Base-by-base conservation (phyloP, 1,284 basidiomycete genomes). In the Cryptococcus neoformans region DNA sequence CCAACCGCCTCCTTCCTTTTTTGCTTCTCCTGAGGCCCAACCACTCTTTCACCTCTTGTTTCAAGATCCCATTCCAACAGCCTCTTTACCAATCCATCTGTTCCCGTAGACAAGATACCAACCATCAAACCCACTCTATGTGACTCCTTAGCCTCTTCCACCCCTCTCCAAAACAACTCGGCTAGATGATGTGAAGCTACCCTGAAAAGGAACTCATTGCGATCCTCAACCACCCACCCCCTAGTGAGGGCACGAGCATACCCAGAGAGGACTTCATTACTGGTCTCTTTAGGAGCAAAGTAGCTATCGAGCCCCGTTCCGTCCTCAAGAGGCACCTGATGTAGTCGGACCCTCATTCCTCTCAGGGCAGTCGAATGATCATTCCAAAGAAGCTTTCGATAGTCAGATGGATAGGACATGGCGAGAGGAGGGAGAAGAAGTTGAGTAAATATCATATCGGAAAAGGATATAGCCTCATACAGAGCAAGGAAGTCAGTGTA, bases 391-490 rank as follows among this genome's bases (percentile, higher is more conserved):
- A 88, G 83, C 60, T 85, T 86, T 50, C 94, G 85, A 70, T 92
- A 97, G 78, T 98, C 94, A 16, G 80, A 57, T 1, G 90, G 80
- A 72, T 92, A 92, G n/a, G 78, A 75, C 60, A 76, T 77, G 2
- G 89, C 81, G 3, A 86, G 81, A 0, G 91, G 88, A 0, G 87
- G 84, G 6, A 95, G 80, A n/a, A 97, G 81, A 4, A 92, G 81
- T 3, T 83, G 81, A 1, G 84, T 85, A 71, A 98, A 98, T 1
- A 85, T 74, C 0, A 82, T 80, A 67, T 98, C 85, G 6, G 87
- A 85, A 74, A 95, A 94, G 2, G 94, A 98, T 60, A 94, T 85
- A 1, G 90, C 83, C 65, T 93, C 90, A 78, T 93, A 98, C 7
- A 98, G 79, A 0, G 84, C 87, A 51, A 96, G 81, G 63, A 97